These are phyloP conservation scores for Berkeleyomyces rouxiae DNA, from an alignment of 2,329 filamentous ascomycete species.

Conservation along the genomic window DNA sequence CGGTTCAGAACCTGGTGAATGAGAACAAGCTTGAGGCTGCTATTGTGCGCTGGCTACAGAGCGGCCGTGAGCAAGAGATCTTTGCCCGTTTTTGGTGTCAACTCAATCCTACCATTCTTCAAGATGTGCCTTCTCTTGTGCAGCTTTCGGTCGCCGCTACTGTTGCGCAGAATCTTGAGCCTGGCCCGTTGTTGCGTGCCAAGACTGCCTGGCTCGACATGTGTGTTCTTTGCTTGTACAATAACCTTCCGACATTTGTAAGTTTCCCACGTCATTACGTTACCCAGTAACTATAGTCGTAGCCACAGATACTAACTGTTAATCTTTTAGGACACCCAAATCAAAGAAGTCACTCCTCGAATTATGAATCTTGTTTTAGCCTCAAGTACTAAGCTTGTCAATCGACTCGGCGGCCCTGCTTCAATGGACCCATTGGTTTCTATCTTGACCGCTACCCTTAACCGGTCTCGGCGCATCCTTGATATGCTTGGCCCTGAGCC, in stretches of 20 bases:
- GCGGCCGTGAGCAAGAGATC: conserved; percentile 43
- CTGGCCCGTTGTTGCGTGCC: conserved; percentile 34
- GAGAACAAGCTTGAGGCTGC: conserved; percentile 45
- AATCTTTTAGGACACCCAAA: conserved; percentile 32
- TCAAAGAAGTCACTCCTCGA: conserved; percentile 38
- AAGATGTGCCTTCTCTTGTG: conserved; percentile 41
- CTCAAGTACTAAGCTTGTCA: conserved; percentile 35
- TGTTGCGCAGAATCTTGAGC: conserved; percentile 40
- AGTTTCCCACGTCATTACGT: conserved; percentile 19
- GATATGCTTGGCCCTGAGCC: conserved; percentile 14
- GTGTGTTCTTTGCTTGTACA: conserved; percentile 37
- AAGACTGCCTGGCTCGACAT: conserved; percentile 45
- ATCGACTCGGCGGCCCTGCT: conserved; percentile 26
- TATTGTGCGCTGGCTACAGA: conserved; percentile 51
- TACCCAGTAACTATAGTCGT: no score
- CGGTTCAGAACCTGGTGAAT: conserved; percentile 46
- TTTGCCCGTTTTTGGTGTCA: conserved; percentile 30
- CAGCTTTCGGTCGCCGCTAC: conserved; percentile 49
- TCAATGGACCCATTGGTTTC: conserved; percentile 30
- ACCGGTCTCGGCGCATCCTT: conserved; percentile 20
- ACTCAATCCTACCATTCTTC: conserved; percentile 28
- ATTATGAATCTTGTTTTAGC: conserved; percentile 38
- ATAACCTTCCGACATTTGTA: conserved; percentile 33
- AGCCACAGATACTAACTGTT: conserved; percentile 17
- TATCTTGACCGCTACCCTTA: conserved; percentile 29